These are phyloP conservation scores for Stereocaulon alpinum DNA, from an alignment of 495 filamentous ascomycete species.

Conservation along the genomic window DNA sequence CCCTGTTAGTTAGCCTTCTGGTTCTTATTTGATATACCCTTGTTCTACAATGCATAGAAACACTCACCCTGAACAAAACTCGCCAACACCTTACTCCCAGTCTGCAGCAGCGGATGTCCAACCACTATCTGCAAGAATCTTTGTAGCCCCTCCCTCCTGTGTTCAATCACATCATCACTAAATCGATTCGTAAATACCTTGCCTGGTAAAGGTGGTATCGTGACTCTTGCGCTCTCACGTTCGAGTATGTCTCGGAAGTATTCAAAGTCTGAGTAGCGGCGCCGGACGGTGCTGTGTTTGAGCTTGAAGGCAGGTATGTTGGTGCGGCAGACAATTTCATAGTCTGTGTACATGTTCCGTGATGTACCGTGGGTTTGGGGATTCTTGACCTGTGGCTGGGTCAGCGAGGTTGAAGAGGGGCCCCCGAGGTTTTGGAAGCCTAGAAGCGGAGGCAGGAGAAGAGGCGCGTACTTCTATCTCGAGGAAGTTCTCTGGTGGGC, in stretches of 20 bases:
- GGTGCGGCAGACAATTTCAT: slow-evolving; percentile 92
- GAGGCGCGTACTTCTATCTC: slow-evolving; percentile 74
- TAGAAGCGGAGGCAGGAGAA: not conserved
- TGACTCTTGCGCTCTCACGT: slow-evolving; percentile 85
- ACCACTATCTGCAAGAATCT: slow-evolving; percentile 96
- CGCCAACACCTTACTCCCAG: slow-evolving; percentile 90
- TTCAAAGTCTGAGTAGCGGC: slow-evolving; percentile 95
- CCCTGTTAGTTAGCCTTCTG: slow-evolving; percentile 8
- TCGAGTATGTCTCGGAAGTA: slow-evolving; percentile 98
- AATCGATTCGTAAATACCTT: slow-evolving; percentile 99
- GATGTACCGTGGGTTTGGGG: slow-evolving; percentile 92
- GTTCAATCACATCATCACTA: slow-evolving; percentile 97
- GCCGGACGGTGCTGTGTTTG: slow-evolving; percentile 70
- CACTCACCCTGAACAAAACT: slow-evolving; percentile 89
- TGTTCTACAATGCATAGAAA: not conserved
- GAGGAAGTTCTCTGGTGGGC: slow-evolving; percentile 94
- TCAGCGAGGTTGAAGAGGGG: slow-evolving; percentile 10
- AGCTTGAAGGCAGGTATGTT: slow-evolving; percentile 99
- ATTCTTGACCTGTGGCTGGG: slow-evolving; percentile 65
- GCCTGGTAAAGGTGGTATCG: slow-evolving; percentile 88
- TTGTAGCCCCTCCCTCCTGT: slow-evolving; percentile 81
- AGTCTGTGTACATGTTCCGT: slow-evolving; percentile 95
- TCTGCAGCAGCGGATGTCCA: slow-evolving; percentile 91
- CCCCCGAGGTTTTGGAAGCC: not conserved
- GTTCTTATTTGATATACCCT: not conserved